phyloP scores from a whole-genome alignment of 441 rosid genomes.

The Codiaeum variegatum region DNA sequence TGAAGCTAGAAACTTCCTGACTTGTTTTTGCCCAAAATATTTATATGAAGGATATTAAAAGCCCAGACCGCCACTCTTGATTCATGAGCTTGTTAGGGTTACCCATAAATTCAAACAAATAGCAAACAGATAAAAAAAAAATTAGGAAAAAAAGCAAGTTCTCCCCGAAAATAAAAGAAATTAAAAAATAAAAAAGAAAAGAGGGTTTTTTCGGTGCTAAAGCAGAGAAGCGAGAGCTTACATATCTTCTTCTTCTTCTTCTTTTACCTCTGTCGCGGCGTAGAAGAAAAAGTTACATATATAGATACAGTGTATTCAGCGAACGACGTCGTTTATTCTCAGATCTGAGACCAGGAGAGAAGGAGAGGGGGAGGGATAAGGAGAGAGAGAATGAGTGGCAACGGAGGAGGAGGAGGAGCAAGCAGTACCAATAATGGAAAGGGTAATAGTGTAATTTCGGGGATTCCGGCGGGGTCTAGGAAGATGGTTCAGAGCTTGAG shows the following conservation, averaged over 20 bases:
- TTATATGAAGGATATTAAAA: no score
- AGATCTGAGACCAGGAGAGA: conserved; percentile 46
- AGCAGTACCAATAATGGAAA: conserved; percentile 33
- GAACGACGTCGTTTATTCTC: conserved; percentile 16
- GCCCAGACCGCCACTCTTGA: no score
- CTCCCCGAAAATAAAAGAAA: background rate
- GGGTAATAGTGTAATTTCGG: conserved; percentile 51
- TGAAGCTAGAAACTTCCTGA: no score
- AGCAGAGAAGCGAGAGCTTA: background rate
- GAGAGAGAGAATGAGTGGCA: conserved; percentile 50
- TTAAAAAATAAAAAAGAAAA: background rate
- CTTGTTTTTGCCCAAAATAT: no score
- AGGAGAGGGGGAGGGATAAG: conserved; percentile 36
- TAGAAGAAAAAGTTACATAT: background rate
- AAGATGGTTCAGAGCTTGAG: conserved; percentile 92
- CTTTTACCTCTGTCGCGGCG: conserved; percentile 11
- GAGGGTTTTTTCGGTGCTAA: conserved; percentile 21
- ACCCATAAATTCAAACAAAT: no score
- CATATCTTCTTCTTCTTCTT: conserved; percentile 11
- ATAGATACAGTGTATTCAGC: background rate
- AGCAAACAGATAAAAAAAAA: background rate
- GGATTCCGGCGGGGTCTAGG: conserved; percentile 71
- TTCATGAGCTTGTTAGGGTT: no score
- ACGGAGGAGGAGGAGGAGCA: conserved; percentile 50
- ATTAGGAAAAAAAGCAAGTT: background rate